Evolutionary conservation across 805 yeast genomes (phyloP).

Genomic region (Ogataea zsoltii): DNA sequence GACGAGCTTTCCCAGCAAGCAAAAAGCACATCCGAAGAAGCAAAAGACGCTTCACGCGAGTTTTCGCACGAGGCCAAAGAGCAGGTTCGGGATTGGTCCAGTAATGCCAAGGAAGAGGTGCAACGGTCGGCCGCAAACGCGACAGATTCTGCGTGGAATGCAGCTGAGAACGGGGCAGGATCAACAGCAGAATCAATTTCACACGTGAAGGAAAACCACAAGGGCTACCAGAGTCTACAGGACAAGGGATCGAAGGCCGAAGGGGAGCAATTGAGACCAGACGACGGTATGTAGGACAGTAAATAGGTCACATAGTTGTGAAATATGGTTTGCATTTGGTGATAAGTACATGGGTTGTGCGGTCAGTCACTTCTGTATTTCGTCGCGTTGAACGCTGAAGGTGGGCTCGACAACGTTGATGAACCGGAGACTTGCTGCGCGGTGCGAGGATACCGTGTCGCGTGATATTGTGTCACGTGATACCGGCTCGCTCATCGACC

Average conservation of each 20-base stretch:
- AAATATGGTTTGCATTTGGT: neutral
- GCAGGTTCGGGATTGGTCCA: constrained; percentile 8
- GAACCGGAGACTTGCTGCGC: constrained; percentile 70
- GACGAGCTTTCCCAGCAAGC: constrained; percentile 6
- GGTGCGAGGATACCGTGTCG: constrained; percentile 35
- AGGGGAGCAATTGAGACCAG: constrained; percentile 47
- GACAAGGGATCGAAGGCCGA: constrained; percentile 45
- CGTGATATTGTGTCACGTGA: neutral
- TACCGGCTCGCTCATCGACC: constrained; percentile 16
- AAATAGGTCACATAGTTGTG: no score
- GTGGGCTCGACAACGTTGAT: constrained; percentile 25
- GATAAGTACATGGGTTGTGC: neutral
- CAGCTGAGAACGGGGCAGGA: neutral
- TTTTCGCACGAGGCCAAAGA: no score
- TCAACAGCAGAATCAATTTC: neutral
- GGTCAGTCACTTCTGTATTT: neutral
- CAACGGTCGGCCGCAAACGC: constrained; percentile 1
- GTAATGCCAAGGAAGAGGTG: neutral
- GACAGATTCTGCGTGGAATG: neutral
- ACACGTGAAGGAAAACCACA: constrained; percentile 6
- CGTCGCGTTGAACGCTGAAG: constrained; percentile 20
- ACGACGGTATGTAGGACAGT: constrained; percentile 40
- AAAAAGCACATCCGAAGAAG: constrained; percentile 1
- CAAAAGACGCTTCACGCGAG: neutral
- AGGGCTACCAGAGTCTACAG: constrained; percentile 42